Percentiles rank a stretch among this genome's conserved stretches.
Evolutionary conservation across 2,329 filamentous ascomycete species (phyloP).

Genomic region (Diplocarpon mali): DNA sequence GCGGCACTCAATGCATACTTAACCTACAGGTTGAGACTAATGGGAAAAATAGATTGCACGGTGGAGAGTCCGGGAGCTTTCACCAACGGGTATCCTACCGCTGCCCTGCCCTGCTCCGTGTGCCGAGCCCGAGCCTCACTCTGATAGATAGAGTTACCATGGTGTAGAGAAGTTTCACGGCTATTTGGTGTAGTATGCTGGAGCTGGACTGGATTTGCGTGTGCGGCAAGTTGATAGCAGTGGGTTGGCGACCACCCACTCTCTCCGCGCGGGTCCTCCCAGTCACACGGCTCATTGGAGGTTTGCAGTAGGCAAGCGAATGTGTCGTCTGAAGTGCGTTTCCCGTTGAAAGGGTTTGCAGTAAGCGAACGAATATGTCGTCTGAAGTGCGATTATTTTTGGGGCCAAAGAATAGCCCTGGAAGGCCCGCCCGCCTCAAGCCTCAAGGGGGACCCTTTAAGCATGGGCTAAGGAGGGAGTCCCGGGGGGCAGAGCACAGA

Average conservation of each 20-base stretch:
- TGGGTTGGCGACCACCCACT: constrained; percentile 11
- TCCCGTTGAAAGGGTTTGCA: background rate
- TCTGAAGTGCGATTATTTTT: constrained; percentile 4
- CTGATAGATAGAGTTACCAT: background rate
- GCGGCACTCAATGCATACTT: constrained; percentile 6
- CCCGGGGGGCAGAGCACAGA: background rate
- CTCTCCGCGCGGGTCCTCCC: background rate
- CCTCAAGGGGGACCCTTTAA: no score
- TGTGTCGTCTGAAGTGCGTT: background rate
- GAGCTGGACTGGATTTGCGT: background rate
- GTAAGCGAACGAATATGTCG: constrained; percentile 1
- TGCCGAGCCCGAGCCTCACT: background rate
- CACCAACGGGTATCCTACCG: background rate
- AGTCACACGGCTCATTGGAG: background rate
- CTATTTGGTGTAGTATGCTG: background rate
- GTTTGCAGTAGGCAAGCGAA: background rate
- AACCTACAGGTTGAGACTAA: constrained; percentile 1
- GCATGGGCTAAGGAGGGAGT: background rate
- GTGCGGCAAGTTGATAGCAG: constrained; percentile 6
- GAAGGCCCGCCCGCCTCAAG: no score
- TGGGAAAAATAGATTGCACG: constrained; percentile 1
- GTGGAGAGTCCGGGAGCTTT: background rate
- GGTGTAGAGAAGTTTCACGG: constrained; percentile 8
- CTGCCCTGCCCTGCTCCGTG: background rate
- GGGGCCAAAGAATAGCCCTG: background rate